phyloP scores from a whole-genome alignment of 805 yeast species.

The Deakozyma indianensis region DNA sequence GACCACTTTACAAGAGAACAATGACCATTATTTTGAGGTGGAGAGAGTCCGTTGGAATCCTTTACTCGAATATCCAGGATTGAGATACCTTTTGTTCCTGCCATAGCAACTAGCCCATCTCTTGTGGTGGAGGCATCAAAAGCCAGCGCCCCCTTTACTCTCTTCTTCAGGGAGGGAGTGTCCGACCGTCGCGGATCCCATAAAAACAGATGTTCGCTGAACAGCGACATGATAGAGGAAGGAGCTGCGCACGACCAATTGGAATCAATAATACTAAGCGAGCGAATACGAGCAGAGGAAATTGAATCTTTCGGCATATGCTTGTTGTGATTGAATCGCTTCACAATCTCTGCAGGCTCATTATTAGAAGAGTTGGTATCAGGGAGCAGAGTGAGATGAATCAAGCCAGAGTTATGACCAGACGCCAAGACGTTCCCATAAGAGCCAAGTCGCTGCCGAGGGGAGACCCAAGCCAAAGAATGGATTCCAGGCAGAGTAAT shows the following conservation, averaged over 20 bases:
- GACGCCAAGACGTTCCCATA: slow-evolving; percentile 38
- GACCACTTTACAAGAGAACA: slow-evolving; percentile 49
- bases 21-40: slow-evolving; percentile 22
- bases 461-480: slow-evolving; percentile 28
- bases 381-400: slow-evolving; percentile 60
- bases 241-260: slow-evolving; percentile 30
- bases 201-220: slow-evolving; percentile 54
- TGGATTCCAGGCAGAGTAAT: slow-evolving; percentile 39
- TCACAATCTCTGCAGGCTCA: slow-evolving; percentile 52
- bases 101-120: slow-evolving; percentile 43
- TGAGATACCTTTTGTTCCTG: slow-evolving; percentile 56
- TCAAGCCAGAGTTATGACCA: slow-evolving; percentile 66
- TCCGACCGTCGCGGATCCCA: slow-evolving; percentile 60
- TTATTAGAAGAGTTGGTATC: slow-evolving; percentile 30
- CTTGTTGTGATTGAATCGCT: slow-evolving; percentile 64
- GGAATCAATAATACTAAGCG: slow-evolving; percentile 25
- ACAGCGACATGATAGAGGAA: slow-evolving; percentile 43
- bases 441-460: slow-evolving; percentile 18
- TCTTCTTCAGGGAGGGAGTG: slow-evolving; percentile 41
- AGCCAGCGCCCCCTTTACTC: slow-evolving; percentile 33
- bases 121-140: slow-evolving; percentile 34
- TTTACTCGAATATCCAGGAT: slow-evolving; percentile 52
- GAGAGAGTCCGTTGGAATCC: slow-evolving; percentile 30
- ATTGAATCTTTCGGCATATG: slow-evolving; percentile 28
- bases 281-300: slow-evolving; percentile 19